Conservation (phyloP, 2,329 filamentous ascomycete species). For the Venturia effusa region DNA sequence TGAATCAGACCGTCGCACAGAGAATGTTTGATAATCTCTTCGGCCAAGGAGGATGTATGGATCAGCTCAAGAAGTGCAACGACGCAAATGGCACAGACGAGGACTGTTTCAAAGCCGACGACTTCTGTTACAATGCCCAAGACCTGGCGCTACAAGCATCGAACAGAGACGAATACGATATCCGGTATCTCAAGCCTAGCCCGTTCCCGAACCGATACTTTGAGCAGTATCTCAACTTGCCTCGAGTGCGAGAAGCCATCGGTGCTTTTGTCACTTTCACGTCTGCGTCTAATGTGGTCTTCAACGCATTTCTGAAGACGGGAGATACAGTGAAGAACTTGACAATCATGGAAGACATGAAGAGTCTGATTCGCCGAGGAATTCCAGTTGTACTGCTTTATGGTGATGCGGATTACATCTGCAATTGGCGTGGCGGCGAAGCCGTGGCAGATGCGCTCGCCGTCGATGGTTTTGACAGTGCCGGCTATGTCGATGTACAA, state of each 20-base stretch:
- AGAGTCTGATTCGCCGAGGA: conserved; percentile 43
- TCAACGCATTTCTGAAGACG: conserved; percentile 26
- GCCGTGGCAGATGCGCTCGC: conserved; percentile 36
- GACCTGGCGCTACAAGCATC: not conserved
- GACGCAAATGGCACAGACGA: not conserved
- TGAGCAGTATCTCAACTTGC: conserved; percentile 27
- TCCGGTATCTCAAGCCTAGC: not conserved
- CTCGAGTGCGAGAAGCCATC: not conserved
- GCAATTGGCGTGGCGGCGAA: conserved; percentile 49
- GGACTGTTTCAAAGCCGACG: not conserved
- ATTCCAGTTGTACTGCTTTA: conserved; percentile 46
- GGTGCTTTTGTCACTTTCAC: conserved; percentile 4
- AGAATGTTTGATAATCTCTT: conserved; percentile 22
- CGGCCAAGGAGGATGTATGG: conserved; percentile 25
- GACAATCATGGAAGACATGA: conserved; percentile 26
- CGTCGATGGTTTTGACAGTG: conserved; percentile 33
- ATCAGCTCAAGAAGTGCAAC: conserved; percentile 28
- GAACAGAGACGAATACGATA: not conserved
- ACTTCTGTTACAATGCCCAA: not conserved
- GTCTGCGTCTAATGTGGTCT: not conserved
- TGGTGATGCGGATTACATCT: conserved; percentile 45
- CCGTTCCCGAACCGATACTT: conserved; percentile 25
- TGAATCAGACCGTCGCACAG: conserved; percentile 28
- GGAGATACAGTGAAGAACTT: conserved; percentile 37
- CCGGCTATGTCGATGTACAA: conserved; percentile 34